Conservation (phyloP, 2,329 filamentous ascomycete species). For the Diaporthe vexans region DNA sequence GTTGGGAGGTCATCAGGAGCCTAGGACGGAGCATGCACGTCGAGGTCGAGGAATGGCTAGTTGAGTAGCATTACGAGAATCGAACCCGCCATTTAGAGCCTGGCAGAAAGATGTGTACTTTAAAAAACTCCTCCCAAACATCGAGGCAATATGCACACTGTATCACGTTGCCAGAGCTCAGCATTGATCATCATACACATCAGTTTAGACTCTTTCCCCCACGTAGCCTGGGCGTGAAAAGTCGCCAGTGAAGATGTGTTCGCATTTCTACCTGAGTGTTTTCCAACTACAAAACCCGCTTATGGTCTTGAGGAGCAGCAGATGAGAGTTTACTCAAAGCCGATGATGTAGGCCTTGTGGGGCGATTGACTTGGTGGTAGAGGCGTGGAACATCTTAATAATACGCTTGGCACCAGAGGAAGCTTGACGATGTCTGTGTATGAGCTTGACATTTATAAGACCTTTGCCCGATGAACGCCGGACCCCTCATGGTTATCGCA, state of each 20-base stretch:
- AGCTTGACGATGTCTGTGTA: background rate
- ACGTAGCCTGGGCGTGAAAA: background rate
- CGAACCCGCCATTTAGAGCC: background rate
- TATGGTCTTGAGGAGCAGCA: no score
- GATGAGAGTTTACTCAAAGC: background rate
- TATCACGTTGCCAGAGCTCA: no score
- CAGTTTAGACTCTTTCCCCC: no score
- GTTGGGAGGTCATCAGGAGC: conserved; percentile 81
- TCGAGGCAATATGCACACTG: background rate
- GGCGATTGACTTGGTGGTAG: no score
- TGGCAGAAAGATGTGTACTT: background rate
- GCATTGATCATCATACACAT: no score
- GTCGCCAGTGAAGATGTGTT: background rate
- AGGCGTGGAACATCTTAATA: background rate
- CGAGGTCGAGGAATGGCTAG: conserved; percentile 83
- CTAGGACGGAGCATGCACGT: conserved; percentile 81
- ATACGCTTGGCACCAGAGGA: background rate
- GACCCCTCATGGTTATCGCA: conserved; percentile 10
- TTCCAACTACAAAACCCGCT: no score
- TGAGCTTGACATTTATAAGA: conserved; percentile 15
- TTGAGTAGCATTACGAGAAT: conserved; percentile 63
- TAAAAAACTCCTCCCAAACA: no score
- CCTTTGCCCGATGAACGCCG: conserved; percentile 34
- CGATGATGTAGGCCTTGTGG: no score
- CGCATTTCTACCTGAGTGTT: no score